Percentiles rank a stretch among this genome's conserved stretches.
phyloP scores from a whole-genome alignment of 2,329 filamentous ascomycete species.

The Colletotrichum coccodes region DNA sequence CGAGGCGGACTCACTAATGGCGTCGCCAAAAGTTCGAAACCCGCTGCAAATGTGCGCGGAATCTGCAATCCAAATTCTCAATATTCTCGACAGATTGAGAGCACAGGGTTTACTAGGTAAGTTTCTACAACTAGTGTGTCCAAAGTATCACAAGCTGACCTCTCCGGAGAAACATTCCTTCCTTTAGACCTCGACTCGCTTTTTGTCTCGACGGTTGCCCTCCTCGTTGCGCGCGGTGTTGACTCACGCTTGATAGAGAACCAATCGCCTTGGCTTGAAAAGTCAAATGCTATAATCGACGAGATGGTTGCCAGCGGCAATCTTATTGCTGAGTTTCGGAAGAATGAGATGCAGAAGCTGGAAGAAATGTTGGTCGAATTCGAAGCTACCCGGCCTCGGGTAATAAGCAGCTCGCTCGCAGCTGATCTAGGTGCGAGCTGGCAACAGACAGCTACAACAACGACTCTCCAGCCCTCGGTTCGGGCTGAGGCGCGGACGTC shows the following conservation, averaged over 20 bases:
- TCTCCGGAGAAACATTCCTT: conserved; percentile 52
- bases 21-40: conserved; percentile 45
- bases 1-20: conserved; percentile 45
- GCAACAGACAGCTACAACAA: background rate
- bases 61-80: conserved; percentile 44
- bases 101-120: conserved; percentile 58
- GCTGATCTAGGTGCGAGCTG: background rate
- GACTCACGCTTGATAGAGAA: conserved; percentile 47
- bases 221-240: conserved; percentile 50
- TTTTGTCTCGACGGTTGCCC: conserved; percentile 53
- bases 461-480: background rate
- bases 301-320: conserved; percentile 58
- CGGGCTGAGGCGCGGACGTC: background rate
- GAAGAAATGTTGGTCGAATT: conserved; percentile 46
- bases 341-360: conserved; percentile 56
- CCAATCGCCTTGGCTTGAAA: conserved; percentile 50
- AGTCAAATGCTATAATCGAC: conserved; percentile 54
- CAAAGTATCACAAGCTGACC: too few species aligned
- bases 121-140: background rate
- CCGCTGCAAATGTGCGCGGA: conserved; percentile 47
- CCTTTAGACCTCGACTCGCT: conserved; percentile 55
- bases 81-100: conserved; percentile 54
- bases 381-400: background rate
- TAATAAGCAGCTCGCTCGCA: background rate
- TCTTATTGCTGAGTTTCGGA: conserved; percentile 54